Conservation (phyloP, 2,329 filamentous ascomycete genomes). For the Thelonectria blattea region DNA sequence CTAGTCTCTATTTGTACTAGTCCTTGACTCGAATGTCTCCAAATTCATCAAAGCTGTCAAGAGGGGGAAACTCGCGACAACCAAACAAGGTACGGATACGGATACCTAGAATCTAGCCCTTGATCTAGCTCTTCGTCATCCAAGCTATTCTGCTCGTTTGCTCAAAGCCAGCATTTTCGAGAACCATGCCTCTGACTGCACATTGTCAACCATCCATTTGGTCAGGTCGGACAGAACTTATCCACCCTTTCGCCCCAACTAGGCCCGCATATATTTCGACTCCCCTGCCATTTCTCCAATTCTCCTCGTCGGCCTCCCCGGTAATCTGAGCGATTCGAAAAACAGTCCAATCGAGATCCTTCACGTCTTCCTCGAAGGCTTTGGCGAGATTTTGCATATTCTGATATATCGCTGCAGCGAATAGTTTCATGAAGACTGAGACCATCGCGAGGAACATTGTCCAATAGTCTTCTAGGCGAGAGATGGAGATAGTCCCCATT, state of each 20-base stretch:
- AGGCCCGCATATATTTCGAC: constrained; percentile 29
- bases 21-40: no score
- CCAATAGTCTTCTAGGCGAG: constrained; percentile 34
- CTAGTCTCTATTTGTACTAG: no score
- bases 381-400: constrained; percentile 29
- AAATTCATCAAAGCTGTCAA: no score
- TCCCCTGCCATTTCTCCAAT: constrained; percentile 39
- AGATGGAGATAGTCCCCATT: constrained; percentile 42
- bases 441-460: constrained; percentile 20
- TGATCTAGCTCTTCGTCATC: neutral
- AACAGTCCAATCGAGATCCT: constrained; percentile 40
- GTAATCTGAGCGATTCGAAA: constrained; percentile 38
- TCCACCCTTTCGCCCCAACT: constrained; percentile 30
- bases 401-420: constrained; percentile 23
- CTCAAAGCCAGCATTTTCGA: constrained; percentile 5
- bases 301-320: constrained; percentile 34
- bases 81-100: no score
- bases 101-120: no score
- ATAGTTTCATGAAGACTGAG: constrained; percentile 19
- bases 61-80: no score
- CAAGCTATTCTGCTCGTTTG: neutral
- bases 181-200: neutral
- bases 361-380: constrained; percentile 30
- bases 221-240: constrained; percentile 27
- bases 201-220: constrained; percentile 39